These are phyloP conservation scores for Phanerochaete sordida DNA, from an alignment of 768 basidiomycete genomes.

Conservation along the genomic window DNA sequence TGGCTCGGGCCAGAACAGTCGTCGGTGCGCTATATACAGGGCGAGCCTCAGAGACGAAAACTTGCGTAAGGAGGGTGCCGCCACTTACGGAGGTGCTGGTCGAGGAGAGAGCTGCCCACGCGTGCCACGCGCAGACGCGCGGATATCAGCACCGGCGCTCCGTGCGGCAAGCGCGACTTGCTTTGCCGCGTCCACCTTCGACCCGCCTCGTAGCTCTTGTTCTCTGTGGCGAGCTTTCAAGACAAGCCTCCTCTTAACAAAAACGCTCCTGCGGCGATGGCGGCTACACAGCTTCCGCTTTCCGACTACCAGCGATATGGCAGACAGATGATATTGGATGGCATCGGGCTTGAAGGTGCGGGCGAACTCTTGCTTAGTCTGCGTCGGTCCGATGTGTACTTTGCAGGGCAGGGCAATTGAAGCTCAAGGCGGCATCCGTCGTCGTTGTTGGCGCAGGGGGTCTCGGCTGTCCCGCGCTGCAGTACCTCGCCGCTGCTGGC, in stretches of 20 bases:
- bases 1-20: no score
- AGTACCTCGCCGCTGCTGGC: conserved; percentile 91
- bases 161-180: no score
- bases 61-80: no score
- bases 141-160: no score
- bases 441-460: conserved; percentile 94
- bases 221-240: no score
- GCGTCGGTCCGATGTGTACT: neutral
- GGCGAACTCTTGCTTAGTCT: neutral
- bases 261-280: neutral
- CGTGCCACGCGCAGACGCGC: no score
- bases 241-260: no score
- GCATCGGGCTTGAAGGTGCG: conserved; percentile 80
- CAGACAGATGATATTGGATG: conserved; percentile 92
- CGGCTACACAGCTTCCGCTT: conserved; percentile 22
- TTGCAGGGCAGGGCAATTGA: conserved; percentile 66
- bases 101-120: no score
- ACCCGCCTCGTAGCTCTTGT: no score
- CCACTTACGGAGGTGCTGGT: neutral
- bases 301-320: conserved; percentile 90
- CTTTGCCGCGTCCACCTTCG: no score
- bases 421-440: conserved; percentile 69
- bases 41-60: no score
- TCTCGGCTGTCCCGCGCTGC: conserved; percentile 91
- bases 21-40: no score